Evolutionary conservation across 495 filamentous ascomycete species (phyloP), one percentile per base, ranked within the genome.

Genomic region (Podospora bellae-mahoneyi): DNA sequence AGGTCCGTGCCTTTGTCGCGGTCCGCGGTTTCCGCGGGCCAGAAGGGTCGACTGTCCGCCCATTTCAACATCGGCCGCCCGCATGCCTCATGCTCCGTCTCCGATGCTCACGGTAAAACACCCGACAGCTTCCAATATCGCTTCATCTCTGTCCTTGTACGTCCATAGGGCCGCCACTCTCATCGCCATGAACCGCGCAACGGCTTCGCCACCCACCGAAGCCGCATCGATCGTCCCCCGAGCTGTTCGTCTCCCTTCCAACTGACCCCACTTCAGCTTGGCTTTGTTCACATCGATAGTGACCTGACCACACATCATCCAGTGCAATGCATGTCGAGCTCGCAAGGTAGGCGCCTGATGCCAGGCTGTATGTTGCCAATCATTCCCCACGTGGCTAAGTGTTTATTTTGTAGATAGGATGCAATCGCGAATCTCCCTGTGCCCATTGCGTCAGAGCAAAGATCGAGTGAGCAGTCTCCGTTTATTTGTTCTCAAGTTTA

Each of bases 381-480:
- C 15, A 48, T 48, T 23, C 2, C 1, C 1, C 23, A 23, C 23
- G 39, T 16, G 13, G 13, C 39, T 32, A 7, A 32, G 30, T 32
- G 39, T 16, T 6, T 48, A 13, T 34, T 30, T 5, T 6, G 4
- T 63, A 89, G 79, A 88, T 89, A 54, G 86, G 87, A 48, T 90
- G 88, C 70, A 71, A 72, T 48, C 68, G 71, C 13, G 64, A 74
- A n/a, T 65, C 62, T 0, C 68, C 71, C 3, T 74, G 73, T 34
- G 66, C 73, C 2, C 71, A 72, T 19, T 74, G 73, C 34, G 26
- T 71, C 23, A 64, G 68, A 28, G 73, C 71, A 62, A 71, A 71
- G 62, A 74, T 74, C 3, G 64, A 72, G 30, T 32, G 30, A 7
- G 30, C 0, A 32, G 4, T 6, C 30, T 32, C 30, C 30, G 30